phyloP scores from a whole-genome alignment of 1,284 basidiomycete genomes.

The Tilletia setariae region DNA sequence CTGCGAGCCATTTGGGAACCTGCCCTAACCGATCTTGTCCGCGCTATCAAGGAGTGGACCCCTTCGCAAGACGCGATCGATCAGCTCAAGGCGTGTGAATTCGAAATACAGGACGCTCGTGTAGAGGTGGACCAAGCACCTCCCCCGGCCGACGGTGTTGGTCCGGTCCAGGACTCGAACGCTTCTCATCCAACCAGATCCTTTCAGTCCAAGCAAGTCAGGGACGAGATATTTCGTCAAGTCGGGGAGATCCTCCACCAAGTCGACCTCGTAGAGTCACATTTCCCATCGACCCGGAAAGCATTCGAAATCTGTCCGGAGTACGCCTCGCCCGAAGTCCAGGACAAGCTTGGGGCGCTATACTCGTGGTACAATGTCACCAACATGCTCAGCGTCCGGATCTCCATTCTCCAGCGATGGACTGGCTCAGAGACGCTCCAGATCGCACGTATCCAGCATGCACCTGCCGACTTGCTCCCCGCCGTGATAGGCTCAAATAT shows the following conservation, averaged over 20 bases:
- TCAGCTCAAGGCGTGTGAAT: not conserved
- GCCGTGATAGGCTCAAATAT: not conserved
- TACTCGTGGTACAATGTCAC: slow-evolving; percentile 51
- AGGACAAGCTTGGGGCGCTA: slow-evolving; percentile 44
- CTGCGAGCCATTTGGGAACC: slow-evolving; percentile 78
- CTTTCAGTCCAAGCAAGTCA: slow-evolving; percentile 13
- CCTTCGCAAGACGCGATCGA: not conserved
- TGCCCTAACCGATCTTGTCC: slow-evolving; percentile 75
- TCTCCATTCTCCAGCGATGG: slow-evolving; percentile 47
- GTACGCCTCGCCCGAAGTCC: slow-evolving; percentile 39
- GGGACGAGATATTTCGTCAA: slow-evolving; percentile 32
- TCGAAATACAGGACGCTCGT: not conserved
- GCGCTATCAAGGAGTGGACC: slow-evolving; percentile 72
- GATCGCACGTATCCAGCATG: slow-evolving; percentile 27
- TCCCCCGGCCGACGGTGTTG: not conserved
- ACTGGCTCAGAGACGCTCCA: slow-evolving; percentile 45
- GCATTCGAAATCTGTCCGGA: slow-evolving; percentile 41
- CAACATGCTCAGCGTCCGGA: slow-evolving; percentile 40
- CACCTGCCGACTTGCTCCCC: slow-evolving; percentile 1
- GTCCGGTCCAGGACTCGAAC: not conserved
- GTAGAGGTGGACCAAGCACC: too few species aligned
- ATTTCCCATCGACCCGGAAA: slow-evolving; percentile 47
- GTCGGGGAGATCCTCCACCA: slow-evolving; percentile 37
- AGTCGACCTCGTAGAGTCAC: slow-evolving; percentile 46
- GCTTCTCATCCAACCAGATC: slow-evolving; percentile 14